These are phyloP conservation scores for Tulasnella sp. DNA, from an alignment of 768 basidiomycete genomes.

Conservation along the genomic window DNA sequence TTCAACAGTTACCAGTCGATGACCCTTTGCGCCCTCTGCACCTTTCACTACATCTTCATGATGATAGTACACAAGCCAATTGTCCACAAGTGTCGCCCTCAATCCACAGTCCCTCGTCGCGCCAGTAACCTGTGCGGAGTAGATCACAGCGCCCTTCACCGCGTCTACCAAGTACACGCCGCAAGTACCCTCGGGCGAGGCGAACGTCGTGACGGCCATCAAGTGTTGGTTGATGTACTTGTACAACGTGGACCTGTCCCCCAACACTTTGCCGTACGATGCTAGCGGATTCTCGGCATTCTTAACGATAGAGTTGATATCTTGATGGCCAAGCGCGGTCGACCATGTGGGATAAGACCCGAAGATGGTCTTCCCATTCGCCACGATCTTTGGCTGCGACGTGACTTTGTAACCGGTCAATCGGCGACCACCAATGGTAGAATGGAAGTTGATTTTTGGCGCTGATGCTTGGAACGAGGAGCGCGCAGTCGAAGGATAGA, in stretches of 20 bases:
- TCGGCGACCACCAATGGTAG: not conserved
- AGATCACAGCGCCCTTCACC: conserved; percentile 65
- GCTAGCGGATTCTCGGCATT: conserved; percentile 43
- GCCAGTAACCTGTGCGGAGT: conserved; percentile 48
- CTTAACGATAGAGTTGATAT: conserved; percentile 40
- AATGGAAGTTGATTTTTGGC: not conserved
- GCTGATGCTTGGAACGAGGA: not conserved
- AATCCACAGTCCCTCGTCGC: conserved; percentile 45
- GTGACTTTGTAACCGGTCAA: conserved; percentile 27
- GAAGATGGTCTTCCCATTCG: conserved; percentile 24
- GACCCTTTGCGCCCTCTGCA: conserved; percentile 46
- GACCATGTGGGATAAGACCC: conserved; percentile 60
- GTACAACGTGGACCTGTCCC: conserved; percentile 80
- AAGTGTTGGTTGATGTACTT: conserved; percentile 88
- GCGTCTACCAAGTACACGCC: conserved; percentile 71
- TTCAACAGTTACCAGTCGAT: conserved; percentile 72
- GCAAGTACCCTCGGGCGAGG: conserved; percentile 26
- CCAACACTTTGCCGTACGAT: conserved; percentile 72
- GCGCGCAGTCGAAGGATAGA: not conserved
- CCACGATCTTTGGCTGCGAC: not conserved
- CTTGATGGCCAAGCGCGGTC: conserved; percentile 42
- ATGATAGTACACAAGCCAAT: conserved; percentile 88
- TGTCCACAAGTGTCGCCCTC: conserved; percentile 64
- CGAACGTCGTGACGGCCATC: conserved; percentile 50
- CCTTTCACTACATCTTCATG: conserved; percentile 47